phyloP scores from a whole-genome alignment of 352 stramenopile genomes.

The Phytophthora megakarya region DNA sequence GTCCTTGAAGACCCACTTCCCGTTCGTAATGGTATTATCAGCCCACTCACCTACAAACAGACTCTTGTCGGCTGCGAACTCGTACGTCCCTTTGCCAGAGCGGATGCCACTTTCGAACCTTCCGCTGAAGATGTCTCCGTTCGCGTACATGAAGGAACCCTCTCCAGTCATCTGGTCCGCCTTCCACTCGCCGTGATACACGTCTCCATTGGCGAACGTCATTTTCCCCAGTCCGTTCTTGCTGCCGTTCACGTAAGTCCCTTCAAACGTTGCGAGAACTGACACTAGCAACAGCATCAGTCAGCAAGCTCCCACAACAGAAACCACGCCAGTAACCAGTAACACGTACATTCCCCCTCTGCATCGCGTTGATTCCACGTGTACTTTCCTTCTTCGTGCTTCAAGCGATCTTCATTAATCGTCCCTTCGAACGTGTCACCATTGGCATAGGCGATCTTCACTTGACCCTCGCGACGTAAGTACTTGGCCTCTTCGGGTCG shows the following conservation, averaged over 20 bases:
- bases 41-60: constrained; percentile 88
- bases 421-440: constrained; percentile 91
- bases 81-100: constrained; percentile 87
- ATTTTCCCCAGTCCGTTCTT: constrained; percentile 92
- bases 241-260: constrained; percentile 83
- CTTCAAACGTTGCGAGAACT: constrained; percentile 82
- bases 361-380: constrained; percentile 76
- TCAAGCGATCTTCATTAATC: constrained; percentile 78
- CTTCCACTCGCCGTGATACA: constrained; percentile 91
- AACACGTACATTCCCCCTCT: constrained; percentile 65
- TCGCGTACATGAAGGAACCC: constrained; percentile 92
- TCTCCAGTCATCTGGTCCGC: constrained; percentile 87
- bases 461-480: constrained; percentile 79
- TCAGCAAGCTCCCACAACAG: not conserved
- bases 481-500: constrained; percentile 87
- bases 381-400: constrained; percentile 90
- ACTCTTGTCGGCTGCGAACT: constrained; percentile 84
- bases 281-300: constrained; percentile 46
- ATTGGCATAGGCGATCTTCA: constrained; percentile 90
- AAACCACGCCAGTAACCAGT: not conserved
- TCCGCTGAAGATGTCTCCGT: constrained; percentile 92
- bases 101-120: constrained; percentile 84
- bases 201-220: constrained; percentile 90
- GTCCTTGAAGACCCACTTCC: constrained; percentile 93
- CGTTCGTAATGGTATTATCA: constrained; percentile 85